Conservation (phyloP, 176 grass and related monocot genomes). For the Otatea glauca region DNA sequence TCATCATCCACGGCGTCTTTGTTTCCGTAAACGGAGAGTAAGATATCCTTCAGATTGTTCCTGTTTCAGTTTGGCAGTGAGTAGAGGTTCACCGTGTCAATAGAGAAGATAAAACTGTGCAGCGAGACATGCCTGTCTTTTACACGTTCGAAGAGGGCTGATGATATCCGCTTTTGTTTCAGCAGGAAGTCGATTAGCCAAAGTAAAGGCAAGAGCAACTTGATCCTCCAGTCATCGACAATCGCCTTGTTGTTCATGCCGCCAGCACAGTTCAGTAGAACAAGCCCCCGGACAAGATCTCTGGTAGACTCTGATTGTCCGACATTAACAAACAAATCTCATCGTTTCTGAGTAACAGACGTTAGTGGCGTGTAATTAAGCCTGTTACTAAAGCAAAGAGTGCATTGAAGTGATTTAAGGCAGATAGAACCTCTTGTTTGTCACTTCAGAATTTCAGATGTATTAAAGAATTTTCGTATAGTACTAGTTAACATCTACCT, state of each 20-base stretch:
- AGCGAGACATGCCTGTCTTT: constrained; percentile 61
- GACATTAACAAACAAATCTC: constrained; percentile 1
- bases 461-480: not conserved
- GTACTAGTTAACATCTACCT: not conserved
- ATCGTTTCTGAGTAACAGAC: not conserved
- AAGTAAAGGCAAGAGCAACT: constrained; percentile 75
- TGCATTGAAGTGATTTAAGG: not conserved
- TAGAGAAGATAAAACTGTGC: not conserved
- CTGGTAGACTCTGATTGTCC: constrained; percentile 54
- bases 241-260: constrained; percentile 99
- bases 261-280: constrained; percentile 85
- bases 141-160: constrained; percentile 69
- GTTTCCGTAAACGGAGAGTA: constrained; percentile 74
- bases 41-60: constrained; percentile 74
- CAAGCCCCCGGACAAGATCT: constrained; percentile 70
- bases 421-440: not conserved
- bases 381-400: not conserved
- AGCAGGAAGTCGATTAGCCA: constrained; percentile 85
- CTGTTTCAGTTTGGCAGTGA: constrained; percentile 42
- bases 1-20: constrained; percentile 82
- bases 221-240: constrained; percentile 97
- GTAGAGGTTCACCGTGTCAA: not conserved
- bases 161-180: constrained; percentile 73
- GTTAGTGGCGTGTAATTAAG: not conserved
- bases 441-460: not conserved